Evolutionary conservation across 2,329 filamentous ascomycete species (phyloP).

Genomic region (Exophiala sideris): DNA sequence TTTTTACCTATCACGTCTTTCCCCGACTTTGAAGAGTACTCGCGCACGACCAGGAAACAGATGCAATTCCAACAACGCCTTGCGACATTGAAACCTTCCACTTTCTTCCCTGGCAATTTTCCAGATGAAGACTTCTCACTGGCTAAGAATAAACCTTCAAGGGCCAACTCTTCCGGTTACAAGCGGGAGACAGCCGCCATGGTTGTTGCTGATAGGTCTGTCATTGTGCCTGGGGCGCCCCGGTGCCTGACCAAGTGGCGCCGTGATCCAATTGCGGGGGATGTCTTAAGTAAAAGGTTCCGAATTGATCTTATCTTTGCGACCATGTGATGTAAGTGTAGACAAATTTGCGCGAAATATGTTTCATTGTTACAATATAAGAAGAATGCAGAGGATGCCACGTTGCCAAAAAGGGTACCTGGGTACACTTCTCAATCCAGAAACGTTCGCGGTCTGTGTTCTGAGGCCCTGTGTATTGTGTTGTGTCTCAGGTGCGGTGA

Average conservation of each 20-base stretch:
- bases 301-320: constrained; percentile 10
- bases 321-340: constrained; percentile 15
- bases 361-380: constrained; percentile 9
- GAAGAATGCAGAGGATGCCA: not conserved
- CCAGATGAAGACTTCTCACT: constrained; percentile 6
- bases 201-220: constrained; percentile 10
- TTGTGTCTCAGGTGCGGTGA: constrained; percentile 11
- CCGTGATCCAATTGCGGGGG: constrained; percentile 20
- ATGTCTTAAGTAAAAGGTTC: constrained; percentile 14
- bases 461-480: no score
- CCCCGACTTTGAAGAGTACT: no score
- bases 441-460: no score
- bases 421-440: no score
- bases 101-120: constrained; percentile 5
- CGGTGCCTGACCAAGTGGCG: constrained; percentile 1
- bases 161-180: constrained; percentile 5
- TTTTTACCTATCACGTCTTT: no score
- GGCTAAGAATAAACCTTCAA: not conserved
- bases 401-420: not conserved
- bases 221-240: constrained; percentile 8
- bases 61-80: not conserved
- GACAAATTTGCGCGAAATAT: constrained; percentile 12
- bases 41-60: not conserved
- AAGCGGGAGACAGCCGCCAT: constrained; percentile 9
- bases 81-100: constrained; percentile 5